Evolutionary conservation across 2,329 filamentous ascomycete species (phyloP).

Genomic region (Neoarthrinium moseri): DNA sequence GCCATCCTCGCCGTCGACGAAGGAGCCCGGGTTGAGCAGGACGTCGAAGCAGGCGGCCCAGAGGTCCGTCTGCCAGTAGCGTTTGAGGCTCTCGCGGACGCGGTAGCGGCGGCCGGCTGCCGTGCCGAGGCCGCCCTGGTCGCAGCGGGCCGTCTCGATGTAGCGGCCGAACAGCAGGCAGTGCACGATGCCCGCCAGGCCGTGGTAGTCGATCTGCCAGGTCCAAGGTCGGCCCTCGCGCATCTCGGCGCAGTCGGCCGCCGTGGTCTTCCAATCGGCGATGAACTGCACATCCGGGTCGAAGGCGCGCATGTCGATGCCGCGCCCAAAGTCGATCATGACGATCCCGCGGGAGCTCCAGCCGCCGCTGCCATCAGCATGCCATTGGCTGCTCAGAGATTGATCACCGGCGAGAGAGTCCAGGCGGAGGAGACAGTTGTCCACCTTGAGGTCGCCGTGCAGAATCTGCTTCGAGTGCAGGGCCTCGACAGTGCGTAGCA

Average conservation of each 20-base stretch:
- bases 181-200: constrained; percentile 84
- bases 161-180: constrained; percentile 91
- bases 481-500: constrained; percentile 85
- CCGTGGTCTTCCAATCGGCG: constrained; percentile 88
- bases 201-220: constrained; percentile 95
- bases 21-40: constrained; percentile 75
- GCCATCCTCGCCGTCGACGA: constrained; percentile 64
- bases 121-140: constrained; percentile 54
- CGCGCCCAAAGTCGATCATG: constrained; percentile 92
- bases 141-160: constrained; percentile 72
- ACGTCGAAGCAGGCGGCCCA: constrained; percentile 84
- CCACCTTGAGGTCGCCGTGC: constrained; percentile 92
- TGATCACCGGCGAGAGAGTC: constrained; percentile 47
- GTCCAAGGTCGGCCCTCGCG: constrained; percentile 93
- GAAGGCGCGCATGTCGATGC: constrained; percentile 91
- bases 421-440: constrained; percentile 90
- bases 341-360: constrained; percentile 80
- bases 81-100: constrained; percentile 79
- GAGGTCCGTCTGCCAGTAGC: constrained; percentile 95
- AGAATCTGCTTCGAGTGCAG: constrained; percentile 78
- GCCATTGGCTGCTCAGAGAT: constrained; percentile 63
- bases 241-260: constrained; percentile 93
- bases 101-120: constrained; percentile 66
- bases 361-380: constrained; percentile 69
- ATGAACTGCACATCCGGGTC: constrained; percentile 77